Base-by-base conservation (phyloP, 176 grass and related monocot genomes). In the Cenchrus fungigraminus region DNA sequence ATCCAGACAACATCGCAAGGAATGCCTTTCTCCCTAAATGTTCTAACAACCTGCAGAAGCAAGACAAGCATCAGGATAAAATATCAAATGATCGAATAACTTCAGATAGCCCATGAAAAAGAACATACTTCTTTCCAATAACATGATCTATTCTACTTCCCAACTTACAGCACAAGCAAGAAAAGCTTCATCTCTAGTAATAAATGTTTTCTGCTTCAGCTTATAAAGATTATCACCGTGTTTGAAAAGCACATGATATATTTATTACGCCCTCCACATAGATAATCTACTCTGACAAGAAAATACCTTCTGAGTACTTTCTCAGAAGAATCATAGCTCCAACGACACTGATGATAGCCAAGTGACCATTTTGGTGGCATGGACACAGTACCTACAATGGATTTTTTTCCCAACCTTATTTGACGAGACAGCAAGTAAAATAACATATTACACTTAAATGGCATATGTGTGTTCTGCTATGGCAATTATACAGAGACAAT, bases 1-100 rank as follows among this genome's bases (percentile, higher is more conserved):
- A 98, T 98, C 96, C 96, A 98, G 81, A 98, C 74, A 54, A 98
- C 96, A 94, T 98, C 96, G 50, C 96, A 95, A 78, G 96, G 96
- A 88, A 98, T 98, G 40, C 83, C 64, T 87, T 94, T 98, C 65
- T 98, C 87, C 78, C 96, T 84, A 90, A 98, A 98, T 72, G 89
- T 98, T 89, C 71, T 90, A 32, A 94, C 85, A 77, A 94, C 79
- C 96, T 98, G 77, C 81, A 54, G 46, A 85, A 90, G 78, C 20
- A 91, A 78, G 80, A 46, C 31, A 82, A 68, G 40, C 77, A 77
- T 32, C 52, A 86, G 56, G 20, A 82, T 57, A 71, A 76, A 79
- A 76, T 58, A 46, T 64, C 44, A 64, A 80, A 82, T 25, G 25
- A 14, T 60, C 15, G 72, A 42, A 63, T 67, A 75, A 51, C 54